Percentiles rank a stretch among this genome's conserved stretches.
Evolutionary conservation across 768 basidiomycete species (phyloP).

Genomic region (Amanita exitialis): DNA sequence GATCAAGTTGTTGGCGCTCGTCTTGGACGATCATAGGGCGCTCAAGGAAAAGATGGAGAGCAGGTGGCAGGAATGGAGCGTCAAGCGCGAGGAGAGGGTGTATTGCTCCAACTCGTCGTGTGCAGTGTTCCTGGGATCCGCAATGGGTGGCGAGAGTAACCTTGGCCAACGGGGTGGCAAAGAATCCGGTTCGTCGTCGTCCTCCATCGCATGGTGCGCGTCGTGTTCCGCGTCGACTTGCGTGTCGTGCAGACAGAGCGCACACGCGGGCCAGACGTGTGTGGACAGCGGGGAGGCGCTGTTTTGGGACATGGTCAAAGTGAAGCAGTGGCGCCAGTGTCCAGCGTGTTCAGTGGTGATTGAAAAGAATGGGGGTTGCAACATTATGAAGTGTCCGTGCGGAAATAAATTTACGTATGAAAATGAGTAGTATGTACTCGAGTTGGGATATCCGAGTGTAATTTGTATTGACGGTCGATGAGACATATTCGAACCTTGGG

Average conservation of each 20-base stretch:
- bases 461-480: not conserved
- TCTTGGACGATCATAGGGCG: not conserved
- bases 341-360: slow-evolving; percentile 1
- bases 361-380: slow-evolving; percentile 7
- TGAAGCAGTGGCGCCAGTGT: slow-evolving; percentile 2
- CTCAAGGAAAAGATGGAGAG: not conserved
- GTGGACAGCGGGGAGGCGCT: not conserved
- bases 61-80: not conserved
- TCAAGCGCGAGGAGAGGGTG: not conserved
- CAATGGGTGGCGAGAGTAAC: not conserved
- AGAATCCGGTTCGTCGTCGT: not conserved
- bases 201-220: slow-evolving; percentile 10
- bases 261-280: slow-evolving; percentile 2
- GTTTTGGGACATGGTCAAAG: not conserved
- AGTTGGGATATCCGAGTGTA: too few species aligned
- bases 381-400: slow-evolving; percentile 2
- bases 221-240: slow-evolving; percentile 8
- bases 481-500: too few species aligned
- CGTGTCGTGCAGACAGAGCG: not conserved
- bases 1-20: not conserved
- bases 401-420: slow-evolving; percentile 1
- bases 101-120: not conserved
- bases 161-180: not conserved
- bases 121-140: not conserved
- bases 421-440: not conserved